These are phyloP conservation scores for Phlyctochytrium arcticum DNA, from an alignment of 192 early-diverging fungal genomes.

Conservation along the genomic window DNA sequence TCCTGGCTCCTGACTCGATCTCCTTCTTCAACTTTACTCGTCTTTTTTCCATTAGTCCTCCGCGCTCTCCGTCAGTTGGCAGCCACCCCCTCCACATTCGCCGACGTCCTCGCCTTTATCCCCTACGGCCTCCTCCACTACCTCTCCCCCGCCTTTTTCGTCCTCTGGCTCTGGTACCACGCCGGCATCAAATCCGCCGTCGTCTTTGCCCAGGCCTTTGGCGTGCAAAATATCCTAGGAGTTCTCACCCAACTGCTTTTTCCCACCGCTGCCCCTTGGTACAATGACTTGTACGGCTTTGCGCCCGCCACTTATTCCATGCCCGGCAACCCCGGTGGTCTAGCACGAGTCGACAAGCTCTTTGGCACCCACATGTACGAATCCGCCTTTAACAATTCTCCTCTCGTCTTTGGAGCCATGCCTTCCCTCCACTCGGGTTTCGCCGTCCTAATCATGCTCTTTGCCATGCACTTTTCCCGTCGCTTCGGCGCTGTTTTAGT, in stretches of 20 bases:
- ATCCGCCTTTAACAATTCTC: slow-evolving; percentile 60
- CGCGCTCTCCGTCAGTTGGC: slow-evolving; percentile 52
- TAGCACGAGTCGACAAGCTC: slow-evolving; percentile 64
- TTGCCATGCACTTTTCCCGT: slow-evolving; percentile 32
- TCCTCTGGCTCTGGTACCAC: slow-evolving; percentile 40
- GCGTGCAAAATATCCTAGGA: slow-evolving; percentile 64
- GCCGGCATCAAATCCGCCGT: slow-evolving; percentile 47
- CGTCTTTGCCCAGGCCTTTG: slow-evolving; percentile 58
- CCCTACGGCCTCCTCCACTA: slow-evolving; percentile 75
- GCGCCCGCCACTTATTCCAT: slow-evolving; percentile 60
- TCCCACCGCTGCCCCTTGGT: slow-evolving; percentile 72
- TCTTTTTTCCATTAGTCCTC: slow-evolving; percentile 26
- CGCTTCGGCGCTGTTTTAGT: slow-evolving; percentile 26
- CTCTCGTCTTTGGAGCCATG: slow-evolving; percentile 72
- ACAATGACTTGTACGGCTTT: slow-evolving; percentile 59
- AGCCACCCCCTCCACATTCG: slow-evolving; percentile 42
- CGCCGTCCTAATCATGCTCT: slow-evolving; percentile 60
- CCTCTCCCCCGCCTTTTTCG: slow-evolving; percentile 58
- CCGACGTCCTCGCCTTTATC: slow-evolving; percentile 65
- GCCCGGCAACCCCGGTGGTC: slow-evolving; percentile 64
- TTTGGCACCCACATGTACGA: slow-evolving; percentile 60
- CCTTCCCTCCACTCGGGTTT: slow-evolving; percentile 71
- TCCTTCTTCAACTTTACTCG: slow-evolving; percentile 1
- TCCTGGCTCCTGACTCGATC: slow-evolving; percentile 17
- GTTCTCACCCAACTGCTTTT: slow-evolving; percentile 65